Evolutionary conservation across 2,329 filamentous ascomycete genomes (phyloP).

Genomic region (Stachybotrys chlorohalonatus): DNA sequence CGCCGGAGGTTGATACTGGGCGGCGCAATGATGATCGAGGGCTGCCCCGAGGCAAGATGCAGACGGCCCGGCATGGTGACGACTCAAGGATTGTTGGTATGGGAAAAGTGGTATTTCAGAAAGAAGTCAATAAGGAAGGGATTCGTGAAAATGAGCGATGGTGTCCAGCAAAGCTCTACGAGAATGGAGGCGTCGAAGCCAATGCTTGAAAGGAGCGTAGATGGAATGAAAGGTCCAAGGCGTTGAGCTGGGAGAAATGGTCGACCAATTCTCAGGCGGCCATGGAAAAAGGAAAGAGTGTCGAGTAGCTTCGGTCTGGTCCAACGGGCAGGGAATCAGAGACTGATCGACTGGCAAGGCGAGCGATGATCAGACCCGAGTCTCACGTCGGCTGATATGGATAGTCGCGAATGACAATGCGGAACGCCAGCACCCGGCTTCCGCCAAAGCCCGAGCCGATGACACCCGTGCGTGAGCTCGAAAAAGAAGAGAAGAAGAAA

Average conservation of each 20-base stretch:
- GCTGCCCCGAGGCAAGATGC: conserved; percentile 32
- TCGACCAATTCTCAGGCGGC: not conserved
- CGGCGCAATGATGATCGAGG: conserved; percentile 40
- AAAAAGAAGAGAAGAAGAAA: not conserved
- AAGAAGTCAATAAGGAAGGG: conserved; percentile 7
- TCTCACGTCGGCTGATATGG: not conserved
- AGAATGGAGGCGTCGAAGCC: not conserved
- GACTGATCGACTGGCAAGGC: not conserved
- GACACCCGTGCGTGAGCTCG: not conserved
- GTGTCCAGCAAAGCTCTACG: not conserved
- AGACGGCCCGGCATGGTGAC: conserved; percentile 35
- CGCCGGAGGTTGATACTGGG: conserved; percentile 51
- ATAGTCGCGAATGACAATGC: not conserved
- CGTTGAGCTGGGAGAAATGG: not conserved
- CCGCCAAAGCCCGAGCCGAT: not conserved
- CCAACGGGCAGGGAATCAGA: not conserved
- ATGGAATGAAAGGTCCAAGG: not conserved
- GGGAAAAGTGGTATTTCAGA: conserved; percentile 10
- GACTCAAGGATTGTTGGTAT: not conserved
- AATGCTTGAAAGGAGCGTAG: not conserved
- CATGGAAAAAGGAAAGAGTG: not conserved
- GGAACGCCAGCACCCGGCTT: not conserved
- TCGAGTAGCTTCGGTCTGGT: not conserved
- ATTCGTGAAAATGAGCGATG: not conserved
- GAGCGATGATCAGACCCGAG: not conserved